Conservation (phyloP, 345 rosid genomes). For the Streptanthus diversifolius region DNA sequence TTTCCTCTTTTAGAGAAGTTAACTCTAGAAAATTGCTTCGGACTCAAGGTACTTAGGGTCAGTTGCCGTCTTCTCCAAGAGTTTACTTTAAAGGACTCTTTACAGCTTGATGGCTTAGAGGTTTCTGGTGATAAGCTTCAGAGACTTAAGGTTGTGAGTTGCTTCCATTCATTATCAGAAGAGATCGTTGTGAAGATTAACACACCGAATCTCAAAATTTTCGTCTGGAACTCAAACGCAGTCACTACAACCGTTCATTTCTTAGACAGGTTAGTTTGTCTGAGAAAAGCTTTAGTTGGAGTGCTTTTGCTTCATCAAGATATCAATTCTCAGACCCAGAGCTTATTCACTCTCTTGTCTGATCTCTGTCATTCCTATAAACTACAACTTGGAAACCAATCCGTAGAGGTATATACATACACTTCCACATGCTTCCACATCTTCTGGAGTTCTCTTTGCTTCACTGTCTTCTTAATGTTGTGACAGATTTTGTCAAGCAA, state of each 20-base stretch:
- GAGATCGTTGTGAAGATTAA: constrained; percentile 48
- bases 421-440: background rate
- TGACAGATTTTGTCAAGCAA: constrained; percentile 56
- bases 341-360: constrained; percentile 47
- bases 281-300: constrained; percentile 49
- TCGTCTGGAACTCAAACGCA: constrained; percentile 57
- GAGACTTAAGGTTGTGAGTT: constrained; percentile 48
- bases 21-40: constrained; percentile 48
- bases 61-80: constrained; percentile 53
- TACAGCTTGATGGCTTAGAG: constrained; percentile 49
- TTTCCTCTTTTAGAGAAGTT: constrained; percentile 60
- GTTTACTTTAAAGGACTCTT: constrained; percentile 50
- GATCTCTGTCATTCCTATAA: constrained; percentile 43
- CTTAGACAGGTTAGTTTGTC: constrained; percentile 41
- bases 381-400: constrained; percentile 53
- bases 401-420: constrained; percentile 52
- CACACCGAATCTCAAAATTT: constrained; percentile 41
- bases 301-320: constrained; percentile 40
- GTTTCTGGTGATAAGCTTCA: constrained; percentile 42
- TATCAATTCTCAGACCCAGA: constrained; percentile 37
- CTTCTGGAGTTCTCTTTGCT: background rate
- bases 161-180: constrained; percentile 47
- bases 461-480: background rate
- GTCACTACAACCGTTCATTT: constrained; percentile 35
- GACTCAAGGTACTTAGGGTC: constrained; percentile 55